A percentile compares a stretch with the other conserved stretches of the same genome.
Conservation (phyloP, 23 red algal species). For the Gracilariopsis chorda region DNA sequence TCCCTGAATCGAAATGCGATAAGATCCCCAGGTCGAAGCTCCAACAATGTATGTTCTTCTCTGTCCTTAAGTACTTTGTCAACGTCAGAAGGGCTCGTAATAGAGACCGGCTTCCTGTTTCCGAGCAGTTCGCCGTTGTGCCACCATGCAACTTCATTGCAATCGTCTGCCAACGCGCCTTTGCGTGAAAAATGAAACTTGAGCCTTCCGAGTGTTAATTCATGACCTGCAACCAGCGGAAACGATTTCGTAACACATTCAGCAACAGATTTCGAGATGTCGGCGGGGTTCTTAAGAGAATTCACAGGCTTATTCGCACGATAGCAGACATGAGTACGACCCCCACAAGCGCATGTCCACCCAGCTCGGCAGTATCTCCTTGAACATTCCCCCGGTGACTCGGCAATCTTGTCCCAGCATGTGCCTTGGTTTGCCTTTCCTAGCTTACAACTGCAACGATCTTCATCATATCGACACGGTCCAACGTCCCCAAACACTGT, state of each 20-base stretch:
- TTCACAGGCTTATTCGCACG: neutral
- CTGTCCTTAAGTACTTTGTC: constrained; percentile 17
- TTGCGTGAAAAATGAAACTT: constrained; percentile 35
- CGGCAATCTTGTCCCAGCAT: constrained; percentile 48
- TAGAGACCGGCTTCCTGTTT: neutral
- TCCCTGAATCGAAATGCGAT: constrained; percentile 53
- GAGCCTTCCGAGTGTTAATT: constrained; percentile 43
- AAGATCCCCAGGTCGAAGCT: constrained; percentile 55
- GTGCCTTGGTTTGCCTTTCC: constrained; percentile 53
- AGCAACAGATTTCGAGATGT: constrained; percentile 12
- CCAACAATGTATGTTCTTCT: constrained; percentile 39
- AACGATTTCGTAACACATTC: neutral
- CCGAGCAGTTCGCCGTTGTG: constrained; percentile 49
- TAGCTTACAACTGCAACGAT: constrained; percentile 53
- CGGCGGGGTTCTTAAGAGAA: constrained; percentile 13
- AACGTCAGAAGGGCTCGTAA: neutral
- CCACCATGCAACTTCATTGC: constrained; percentile 61
- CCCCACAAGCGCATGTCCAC: constrained; percentile 68
- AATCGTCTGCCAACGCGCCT: constrained; percentile 28
- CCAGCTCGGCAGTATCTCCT: constrained; percentile 53
- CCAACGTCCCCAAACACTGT: constrained; percentile 17
- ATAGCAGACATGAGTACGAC: constrained; percentile 70
- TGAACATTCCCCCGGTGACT: constrained; percentile 25
- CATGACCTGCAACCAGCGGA: constrained; percentile 9
- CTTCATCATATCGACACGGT: constrained; percentile 44